Conservation (phyloP, 2,329 filamentous ascomycete species). For the Aureobasidium sp. region DNA sequence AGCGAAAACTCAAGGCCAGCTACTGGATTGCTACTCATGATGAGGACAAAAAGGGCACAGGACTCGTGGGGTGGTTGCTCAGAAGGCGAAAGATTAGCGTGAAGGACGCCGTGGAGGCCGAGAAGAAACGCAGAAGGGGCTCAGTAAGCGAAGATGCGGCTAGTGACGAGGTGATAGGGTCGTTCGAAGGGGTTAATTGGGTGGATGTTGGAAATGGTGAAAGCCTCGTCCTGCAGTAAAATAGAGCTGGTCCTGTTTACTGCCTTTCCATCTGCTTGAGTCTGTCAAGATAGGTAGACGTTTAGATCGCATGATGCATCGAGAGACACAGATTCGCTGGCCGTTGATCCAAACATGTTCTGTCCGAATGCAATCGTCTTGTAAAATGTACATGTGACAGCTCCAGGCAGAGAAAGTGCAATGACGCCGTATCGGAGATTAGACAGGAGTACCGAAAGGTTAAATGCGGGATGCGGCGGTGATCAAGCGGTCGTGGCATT, state of each 20-base stretch:
- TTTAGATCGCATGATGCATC: no score
- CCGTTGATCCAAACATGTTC: no score
- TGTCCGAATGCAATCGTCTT: no score
- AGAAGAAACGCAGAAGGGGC: constrained; percentile 39
- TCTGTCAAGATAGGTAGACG: not conserved
- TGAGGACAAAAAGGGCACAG: constrained; percentile 54
- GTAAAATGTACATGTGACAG: no score
- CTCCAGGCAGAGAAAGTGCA: not conserved
- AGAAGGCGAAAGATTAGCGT: constrained; percentile 36
- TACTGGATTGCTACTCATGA: constrained; percentile 64
- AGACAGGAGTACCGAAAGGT: not conserved
- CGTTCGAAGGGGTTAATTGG: constrained; percentile 41
- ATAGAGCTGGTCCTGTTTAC: constrained; percentile 5
- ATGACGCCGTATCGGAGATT: constrained; percentile 7
- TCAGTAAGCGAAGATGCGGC: constrained; percentile 28
- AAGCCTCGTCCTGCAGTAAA: constrained; percentile 42
- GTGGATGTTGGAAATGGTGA: constrained; percentile 52
- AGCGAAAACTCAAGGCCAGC: constrained; percentile 44
- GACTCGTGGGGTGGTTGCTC: constrained; percentile 48
- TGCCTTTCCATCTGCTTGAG: not conserved
- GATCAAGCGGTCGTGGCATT: not conserved
- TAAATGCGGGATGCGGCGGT: constrained; percentile 5
- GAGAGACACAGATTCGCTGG: no score
- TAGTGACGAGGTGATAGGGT: constrained; percentile 27
- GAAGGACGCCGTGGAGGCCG: constrained; percentile 42